Conservation (phyloP, 202 grass and related monocot genomes). For the Digitaria exilis region DNA sequence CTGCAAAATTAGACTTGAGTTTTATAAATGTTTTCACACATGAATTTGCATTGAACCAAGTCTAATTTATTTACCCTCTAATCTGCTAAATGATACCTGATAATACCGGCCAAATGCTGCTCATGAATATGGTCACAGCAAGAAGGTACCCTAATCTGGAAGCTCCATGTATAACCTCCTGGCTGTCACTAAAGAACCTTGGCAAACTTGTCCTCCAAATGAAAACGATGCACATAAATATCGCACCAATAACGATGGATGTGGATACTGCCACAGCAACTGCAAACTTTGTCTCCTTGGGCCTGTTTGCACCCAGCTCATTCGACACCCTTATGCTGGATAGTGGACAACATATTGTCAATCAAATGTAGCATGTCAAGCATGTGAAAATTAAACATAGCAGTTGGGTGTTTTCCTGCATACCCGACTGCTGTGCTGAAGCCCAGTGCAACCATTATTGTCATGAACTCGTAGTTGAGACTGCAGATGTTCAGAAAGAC, state of each 20-base stretch:
- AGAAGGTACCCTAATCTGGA: conserved; percentile 64
- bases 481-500: conserved; percentile 21
- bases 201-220: conserved; percentile 55
- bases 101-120: conserved; percentile 69
- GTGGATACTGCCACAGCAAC: conserved; percentile 54
- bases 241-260: conserved; percentile 49
- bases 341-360: background rate
- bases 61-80: too few species aligned
- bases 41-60: background rate
- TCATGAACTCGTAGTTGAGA: conserved; percentile 70
- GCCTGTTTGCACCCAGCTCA: conserved; percentile 65
- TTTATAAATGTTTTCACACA: background rate
- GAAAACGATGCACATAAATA: conserved; percentile 62
- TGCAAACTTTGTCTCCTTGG: conserved; percentile 54
- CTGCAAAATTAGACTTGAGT: conserved; percentile 11
- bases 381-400: background rate
- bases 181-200: conserved; percentile 57
- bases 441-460: conserved; percentile 66
- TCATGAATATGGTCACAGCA: conserved; percentile 58
- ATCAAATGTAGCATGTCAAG: background rate
- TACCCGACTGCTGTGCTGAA: conserved; percentile 65
- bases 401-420: background rate
- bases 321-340: conserved; percentile 81
- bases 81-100: conserved; percentile 44
- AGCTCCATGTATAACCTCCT: conserved; percentile 54